A percentile compares a stretch with the other conserved stretches of the same genome.
phyloP scores from a whole-genome alignment of 352 stramenopile species.

The Phytophthora ramorum region DNA sequence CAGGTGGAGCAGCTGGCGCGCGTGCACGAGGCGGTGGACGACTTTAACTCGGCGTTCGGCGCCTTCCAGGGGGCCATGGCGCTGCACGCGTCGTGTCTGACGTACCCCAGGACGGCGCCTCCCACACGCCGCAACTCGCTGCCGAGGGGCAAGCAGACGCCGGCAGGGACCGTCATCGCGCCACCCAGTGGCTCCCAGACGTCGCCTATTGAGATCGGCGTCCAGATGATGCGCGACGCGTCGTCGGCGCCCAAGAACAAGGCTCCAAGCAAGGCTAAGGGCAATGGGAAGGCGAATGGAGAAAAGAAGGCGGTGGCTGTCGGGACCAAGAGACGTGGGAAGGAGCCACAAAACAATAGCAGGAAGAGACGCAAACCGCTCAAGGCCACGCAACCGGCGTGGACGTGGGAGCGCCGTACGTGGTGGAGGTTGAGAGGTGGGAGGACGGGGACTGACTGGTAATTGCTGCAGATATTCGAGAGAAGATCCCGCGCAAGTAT shows the following conservation, averaged over 20 bases:
- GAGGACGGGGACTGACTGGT: background rate
- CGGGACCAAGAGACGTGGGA: constrained; percentile 32
- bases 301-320: constrained; percentile 7
- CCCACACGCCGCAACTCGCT: constrained; percentile 25
- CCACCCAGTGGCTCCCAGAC: constrained; percentile 31
- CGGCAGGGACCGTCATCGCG: constrained; percentile 46
- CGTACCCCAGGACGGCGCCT: constrained; percentile 49
- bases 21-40: constrained; percentile 75
- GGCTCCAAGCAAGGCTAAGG: constrained; percentile 8
- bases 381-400: constrained; percentile 53
- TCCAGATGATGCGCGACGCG: constrained; percentile 1
- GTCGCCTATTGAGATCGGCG: constrained; percentile 5
- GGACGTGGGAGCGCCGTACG: constrained; percentile 85
- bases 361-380: constrained; percentile 36
- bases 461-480: constrained; percentile 56
- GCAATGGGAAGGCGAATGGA: background rate
- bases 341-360: constrained; percentile 6
- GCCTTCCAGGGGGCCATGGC: constrained; percentile 79
- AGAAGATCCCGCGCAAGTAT: constrained; percentile 88
- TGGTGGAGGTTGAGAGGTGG: background rate
- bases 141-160: constrained; percentile 20
- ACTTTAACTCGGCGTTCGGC: constrained; percentile 81
- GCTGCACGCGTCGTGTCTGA: constrained; percentile 78
- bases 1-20: constrained; percentile 69
- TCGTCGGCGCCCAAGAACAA: constrained; percentile 6